Percentiles rank a stretch among this genome's conserved stretches.
Conservation (phyloP, 2,329 filamentous ascomycete species). For the Exophiala calicioides region DNA sequence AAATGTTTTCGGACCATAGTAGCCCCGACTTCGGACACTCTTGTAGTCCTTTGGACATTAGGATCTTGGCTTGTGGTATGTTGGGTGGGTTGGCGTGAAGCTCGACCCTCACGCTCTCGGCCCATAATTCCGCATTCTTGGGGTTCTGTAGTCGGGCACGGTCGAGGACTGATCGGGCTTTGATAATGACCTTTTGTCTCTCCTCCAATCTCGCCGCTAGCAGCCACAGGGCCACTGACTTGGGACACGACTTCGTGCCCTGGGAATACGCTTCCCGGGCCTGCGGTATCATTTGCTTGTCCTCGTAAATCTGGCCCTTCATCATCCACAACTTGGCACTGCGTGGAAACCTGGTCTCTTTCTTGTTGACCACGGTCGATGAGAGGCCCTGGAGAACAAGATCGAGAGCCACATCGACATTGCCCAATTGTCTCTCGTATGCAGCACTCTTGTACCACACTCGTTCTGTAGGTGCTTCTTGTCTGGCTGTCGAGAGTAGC, state of each 20-base stretch:
- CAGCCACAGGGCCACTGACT: slow-evolving; percentile 84
- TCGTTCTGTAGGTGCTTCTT: slow-evolving; percentile 88
- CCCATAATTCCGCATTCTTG: slow-evolving; percentile 82
- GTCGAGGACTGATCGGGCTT: slow-evolving; percentile 91
- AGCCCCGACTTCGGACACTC: slow-evolving; percentile 85
- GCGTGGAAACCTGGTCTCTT: slow-evolving; percentile 77
- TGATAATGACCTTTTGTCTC: slow-evolving; percentile 76
- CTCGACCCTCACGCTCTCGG: slow-evolving; percentile 91
- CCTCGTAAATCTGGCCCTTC: slow-evolving; percentile 96
- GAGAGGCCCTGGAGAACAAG: slow-evolving; percentile 73
- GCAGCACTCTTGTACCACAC: slow-evolving; percentile 97
- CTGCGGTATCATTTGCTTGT: slow-evolving; percentile 73
- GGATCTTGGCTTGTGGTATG: slow-evolving; percentile 75
- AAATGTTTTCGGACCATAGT: slow-evolving; percentile 92
- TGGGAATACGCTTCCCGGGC: slow-evolving; percentile 87
- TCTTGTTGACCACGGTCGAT: slow-evolving; percentile 28
- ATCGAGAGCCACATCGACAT: slow-evolving; percentile 78
- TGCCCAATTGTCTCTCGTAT: slow-evolving; percentile 82
- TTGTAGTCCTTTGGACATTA: slow-evolving; percentile 92
- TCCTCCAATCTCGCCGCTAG: slow-evolving; percentile 88
- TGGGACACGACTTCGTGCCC: slow-evolving; percentile 82
- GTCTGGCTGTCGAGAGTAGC: slow-evolving; percentile 77
- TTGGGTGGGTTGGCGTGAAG: slow-evolving; percentile 73
- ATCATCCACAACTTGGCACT: slow-evolving; percentile 95
- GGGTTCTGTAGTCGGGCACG: slow-evolving; percentile 84